Conservation (phyloP, 2,329 filamentous ascomycete genomes). For the Triangularia verruculosa region DNA sequence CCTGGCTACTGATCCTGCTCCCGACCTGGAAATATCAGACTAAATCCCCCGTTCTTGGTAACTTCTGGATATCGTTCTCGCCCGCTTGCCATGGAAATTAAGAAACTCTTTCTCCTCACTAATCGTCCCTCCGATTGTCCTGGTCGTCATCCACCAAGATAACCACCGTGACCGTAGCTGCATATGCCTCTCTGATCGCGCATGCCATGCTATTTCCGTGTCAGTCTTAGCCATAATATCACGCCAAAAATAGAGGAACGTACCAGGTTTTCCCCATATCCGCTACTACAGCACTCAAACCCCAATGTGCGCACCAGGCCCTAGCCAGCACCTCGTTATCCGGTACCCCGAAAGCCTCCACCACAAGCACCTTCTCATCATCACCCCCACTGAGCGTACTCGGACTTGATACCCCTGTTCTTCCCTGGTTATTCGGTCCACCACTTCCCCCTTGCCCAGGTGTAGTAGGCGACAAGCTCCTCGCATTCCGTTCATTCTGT, state of each 20-base stretch:
- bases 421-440: slow-evolving; percentile 6
- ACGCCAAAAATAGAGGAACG: slow-evolving; percentile 30
- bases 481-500: slow-evolving; percentile 20
- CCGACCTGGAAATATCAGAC: background rate
- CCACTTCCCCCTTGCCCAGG: slow-evolving; percentile 1
- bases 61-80: background rate
- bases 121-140: slow-evolving; percentile 44
- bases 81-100: background rate
- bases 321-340: slow-evolving; percentile 75
- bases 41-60: background rate
- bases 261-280: slow-evolving; percentile 67
- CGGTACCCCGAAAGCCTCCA: slow-evolving; percentile 69
- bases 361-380: slow-evolving; percentile 64
- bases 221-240: slow-evolving; percentile 3
- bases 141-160: slow-evolving; percentile 59
- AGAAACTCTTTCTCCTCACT: background rate
- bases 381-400: slow-evolving; percentile 36
- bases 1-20: background rate
- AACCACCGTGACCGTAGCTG: slow-evolving; percentile 68
- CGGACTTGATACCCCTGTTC: slow-evolving; percentile 19
- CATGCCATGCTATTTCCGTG: slow-evolving; percentile 58
- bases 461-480: slow-evolving; percentile 19
- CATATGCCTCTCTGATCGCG: slow-evolving; percentile 72
- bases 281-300: slow-evolving; percentile 66
- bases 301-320: slow-evolving; percentile 76